Evolutionary conservation across 2,329 filamentous ascomycete species (phyloP).

Genomic region (Chrysoporthe puriensis): DNA sequence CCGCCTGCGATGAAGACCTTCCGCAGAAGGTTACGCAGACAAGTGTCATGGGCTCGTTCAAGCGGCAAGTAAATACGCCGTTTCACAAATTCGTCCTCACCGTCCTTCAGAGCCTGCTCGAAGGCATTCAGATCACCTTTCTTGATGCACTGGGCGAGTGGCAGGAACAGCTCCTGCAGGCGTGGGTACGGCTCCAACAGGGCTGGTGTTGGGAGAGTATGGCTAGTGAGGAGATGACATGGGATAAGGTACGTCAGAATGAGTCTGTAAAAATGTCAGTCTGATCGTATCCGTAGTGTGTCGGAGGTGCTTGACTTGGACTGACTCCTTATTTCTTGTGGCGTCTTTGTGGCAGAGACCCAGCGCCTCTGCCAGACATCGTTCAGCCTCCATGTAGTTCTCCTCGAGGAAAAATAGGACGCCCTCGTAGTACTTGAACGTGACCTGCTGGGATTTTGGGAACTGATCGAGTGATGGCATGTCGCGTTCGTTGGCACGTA

Average conservation of each 20-base stretch:
- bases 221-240: constrained; percentile 85
- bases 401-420: constrained; percentile 95
- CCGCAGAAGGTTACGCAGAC: constrained; percentile 85
- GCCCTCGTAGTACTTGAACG: constrained; percentile 94
- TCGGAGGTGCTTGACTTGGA: constrained; percentile 27
- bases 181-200: constrained; percentile 77
- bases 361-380: constrained; percentile 80
- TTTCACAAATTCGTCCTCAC: constrained; percentile 92
- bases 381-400: constrained; percentile 84
- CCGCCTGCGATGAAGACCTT: constrained; percentile 89
- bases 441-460: constrained; percentile 88
- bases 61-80: constrained; percentile 92
- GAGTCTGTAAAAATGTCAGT: constrained; percentile 56
- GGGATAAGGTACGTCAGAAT: constrained; percentile 96
- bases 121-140: constrained; percentile 82
- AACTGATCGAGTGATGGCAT: constrained; percentile 81
- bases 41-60: constrained; percentile 89
- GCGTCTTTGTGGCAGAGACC: constrained; percentile 76
- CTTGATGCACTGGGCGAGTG: constrained; percentile 78
- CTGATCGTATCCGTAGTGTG: background rate
- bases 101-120: constrained; percentile 76
- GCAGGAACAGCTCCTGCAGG: constrained; percentile 77
- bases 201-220: constrained; percentile 74
- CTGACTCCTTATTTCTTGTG: constrained; percentile 78
- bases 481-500: constrained; percentile 76